Conservation (phyloP, 2,329 filamentous ascomycete species). For the Exophiala lecanii-corni region DNA sequence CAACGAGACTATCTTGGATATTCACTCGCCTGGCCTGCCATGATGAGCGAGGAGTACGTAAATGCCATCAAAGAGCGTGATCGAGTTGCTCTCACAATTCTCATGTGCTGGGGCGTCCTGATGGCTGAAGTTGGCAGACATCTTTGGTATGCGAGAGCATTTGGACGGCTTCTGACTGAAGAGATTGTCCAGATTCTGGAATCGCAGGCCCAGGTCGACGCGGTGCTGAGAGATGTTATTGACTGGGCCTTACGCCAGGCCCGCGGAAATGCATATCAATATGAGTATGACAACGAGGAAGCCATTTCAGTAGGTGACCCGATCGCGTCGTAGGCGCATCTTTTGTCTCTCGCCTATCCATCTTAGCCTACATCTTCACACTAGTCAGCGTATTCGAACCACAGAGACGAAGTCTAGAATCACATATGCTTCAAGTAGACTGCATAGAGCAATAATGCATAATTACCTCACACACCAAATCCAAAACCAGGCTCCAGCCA, state of each 20-base stretch:
- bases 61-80: conserved; percentile 16
- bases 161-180: conserved; percentile 14
- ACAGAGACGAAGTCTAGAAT: too few relatives aligned
- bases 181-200: conserved; percentile 8
- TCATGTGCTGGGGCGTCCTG: conserved; percentile 24
- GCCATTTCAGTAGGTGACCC: too few relatives aligned
- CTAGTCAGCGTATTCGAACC: too few relatives aligned
- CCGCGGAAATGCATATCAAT: neutral
- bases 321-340: too few relatives aligned
- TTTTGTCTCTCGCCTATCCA: too few relatives aligned
- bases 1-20: conserved; percentile 14
- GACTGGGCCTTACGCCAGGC: neutral
- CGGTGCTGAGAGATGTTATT: neutral
- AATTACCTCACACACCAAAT: too few relatives aligned
- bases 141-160: conserved; percentile 20
- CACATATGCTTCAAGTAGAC: too few relatives aligned
- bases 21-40: conserved; percentile 17
- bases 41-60: conserved; percentile 21
- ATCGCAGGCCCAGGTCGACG: neutral
- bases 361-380: too few relatives aligned
- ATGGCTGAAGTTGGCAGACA: conserved; percentile 11
- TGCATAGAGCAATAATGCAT: too few relatives aligned
- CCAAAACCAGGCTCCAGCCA: too few relatives aligned
- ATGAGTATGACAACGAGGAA: too few relatives aligned
- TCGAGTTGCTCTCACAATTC: conserved; percentile 14